Conservation (phyloP, 345 rosid genomes). For the Hibiscus trionum region DNA sequence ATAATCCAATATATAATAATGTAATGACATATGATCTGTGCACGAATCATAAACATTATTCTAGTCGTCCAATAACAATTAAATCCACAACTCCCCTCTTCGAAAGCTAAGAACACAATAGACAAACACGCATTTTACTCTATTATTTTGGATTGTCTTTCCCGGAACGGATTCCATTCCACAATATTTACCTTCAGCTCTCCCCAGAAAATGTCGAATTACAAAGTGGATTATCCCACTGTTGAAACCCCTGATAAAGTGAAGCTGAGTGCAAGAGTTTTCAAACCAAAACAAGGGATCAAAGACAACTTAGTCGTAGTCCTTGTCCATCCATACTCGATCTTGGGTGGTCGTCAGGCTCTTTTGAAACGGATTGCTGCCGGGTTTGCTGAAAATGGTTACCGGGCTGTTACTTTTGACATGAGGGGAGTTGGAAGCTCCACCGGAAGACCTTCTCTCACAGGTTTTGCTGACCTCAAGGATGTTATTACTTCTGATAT, state of each 20-base stretch:
- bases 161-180: background rate
- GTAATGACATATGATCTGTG: no score
- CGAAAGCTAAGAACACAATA: background rate
- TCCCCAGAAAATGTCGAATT: slow-evolving; percentile 31
- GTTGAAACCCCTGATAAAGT: slow-evolving; percentile 51
- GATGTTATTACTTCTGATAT: slow-evolving; percentile 74
- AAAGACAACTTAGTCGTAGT: slow-evolving; percentile 43
- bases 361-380: slow-evolving; percentile 70
- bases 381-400: slow-evolving; percentile 55
- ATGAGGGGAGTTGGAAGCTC: slow-evolving; percentile 88
- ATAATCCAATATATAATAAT: no score
- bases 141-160: background rate
- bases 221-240: slow-evolving; percentile 32
- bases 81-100: background rate
- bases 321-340: slow-evolving; percentile 80
- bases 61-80: no score
- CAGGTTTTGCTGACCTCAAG: slow-evolving; percentile 52
- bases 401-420: slow-evolving; percentile 73
- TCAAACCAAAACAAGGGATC: slow-evolving; percentile 42
- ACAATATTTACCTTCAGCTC: background rate
- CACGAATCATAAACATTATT: no score
- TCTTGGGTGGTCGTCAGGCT: slow-evolving; percentile 75
- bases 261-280: slow-evolving; percentile 48
- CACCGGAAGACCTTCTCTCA: slow-evolving; percentile 73
- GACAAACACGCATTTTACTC: background rate